Percentiles rank a stretch among this genome's conserved stretches.
phyloP scores from a whole-genome alignment of 225 moss, liverwort and hornwort species.

The Anthoceros angustus region DNA sequence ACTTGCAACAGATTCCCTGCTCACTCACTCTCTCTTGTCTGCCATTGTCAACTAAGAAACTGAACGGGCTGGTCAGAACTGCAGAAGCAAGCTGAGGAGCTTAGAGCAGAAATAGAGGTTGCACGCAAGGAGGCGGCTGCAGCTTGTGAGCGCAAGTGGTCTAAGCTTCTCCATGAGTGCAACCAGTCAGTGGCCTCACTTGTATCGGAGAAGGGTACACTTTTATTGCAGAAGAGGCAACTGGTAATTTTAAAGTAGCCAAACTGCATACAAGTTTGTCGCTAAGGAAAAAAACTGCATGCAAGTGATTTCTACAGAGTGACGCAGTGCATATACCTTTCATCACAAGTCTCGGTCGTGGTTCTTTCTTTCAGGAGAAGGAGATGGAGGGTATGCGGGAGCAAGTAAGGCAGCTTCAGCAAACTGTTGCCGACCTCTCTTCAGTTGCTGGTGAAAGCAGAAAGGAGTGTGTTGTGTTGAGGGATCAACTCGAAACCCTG shows the following conservation, averaged over 20 bases:
- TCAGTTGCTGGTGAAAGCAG: slow-evolving; percentile 1
- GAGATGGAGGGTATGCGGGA: slow-evolving; percentile 25
- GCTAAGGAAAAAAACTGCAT: too few species aligned
- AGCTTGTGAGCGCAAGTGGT: slow-evolving; percentile 37
- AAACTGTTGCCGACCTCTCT: slow-evolving; percentile 9
- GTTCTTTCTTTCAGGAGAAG: slow-evolving; percentile 17
- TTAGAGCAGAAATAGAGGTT: slow-evolving; percentile 21
- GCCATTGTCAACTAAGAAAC: too few species aligned
- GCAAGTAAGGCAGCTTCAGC: slow-evolving; percentile 16
- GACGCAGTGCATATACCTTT: too few species aligned
- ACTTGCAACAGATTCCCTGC: too few species aligned
- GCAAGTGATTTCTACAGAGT: too few species aligned
- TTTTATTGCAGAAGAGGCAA: slow-evolving; percentile 33
- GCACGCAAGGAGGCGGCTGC: slow-evolving; percentile 29
- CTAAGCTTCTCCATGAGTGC: slow-evolving; percentile 30
- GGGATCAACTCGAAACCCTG: slow-evolving; percentile 1
- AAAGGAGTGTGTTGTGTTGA: neutral
- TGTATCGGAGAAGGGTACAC: slow-evolving; percentile 25
- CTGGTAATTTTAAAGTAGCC: too few species aligned
- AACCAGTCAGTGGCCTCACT: slow-evolving; percentile 28
- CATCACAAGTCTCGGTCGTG: neutral
- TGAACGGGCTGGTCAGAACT: slow-evolving; percentile 23
- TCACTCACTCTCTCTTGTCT: too few species aligned
- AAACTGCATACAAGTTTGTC: too few species aligned
- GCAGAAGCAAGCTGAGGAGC: slow-evolving; percentile 21